Evolutionary conservation across 306 rosid genomes (phyloP).

Genomic region (Argentina anserina): DNA sequence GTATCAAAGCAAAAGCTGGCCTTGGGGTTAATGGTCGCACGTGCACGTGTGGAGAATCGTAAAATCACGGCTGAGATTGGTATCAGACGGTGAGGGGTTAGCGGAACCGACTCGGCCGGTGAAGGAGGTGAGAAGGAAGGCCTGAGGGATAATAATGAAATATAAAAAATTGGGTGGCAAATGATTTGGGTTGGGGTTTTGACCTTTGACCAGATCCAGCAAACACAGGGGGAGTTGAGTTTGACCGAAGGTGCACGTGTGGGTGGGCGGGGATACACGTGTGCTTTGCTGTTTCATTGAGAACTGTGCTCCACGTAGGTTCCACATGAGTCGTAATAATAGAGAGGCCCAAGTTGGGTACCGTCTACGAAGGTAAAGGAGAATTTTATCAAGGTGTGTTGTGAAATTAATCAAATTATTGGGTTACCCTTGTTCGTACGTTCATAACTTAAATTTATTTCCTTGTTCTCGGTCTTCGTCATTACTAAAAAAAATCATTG

Average conservation of each 20-base stretch:
- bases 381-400: background rate
- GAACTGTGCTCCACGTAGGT: conserved; percentile 60
- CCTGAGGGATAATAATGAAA: background rate
- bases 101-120: conserved; percentile 36
- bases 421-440: background rate
- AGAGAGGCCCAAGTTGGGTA: background rate
- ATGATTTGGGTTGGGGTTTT: conserved; percentile 31
- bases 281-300: conserved; percentile 68
- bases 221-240: conserved; percentile 32
- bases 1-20: conserved; percentile 27
- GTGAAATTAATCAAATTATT: background rate
- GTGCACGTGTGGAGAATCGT: conserved; percentile 54
- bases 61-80: conserved; percentile 11
- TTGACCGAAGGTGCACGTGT: conserved; percentile 67
- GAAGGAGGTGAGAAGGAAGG: conserved; percentile 29
- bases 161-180: background rate
- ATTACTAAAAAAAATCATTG: background rate
- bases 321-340: conserved; percentile 47
- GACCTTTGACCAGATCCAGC: conserved; percentile 62
- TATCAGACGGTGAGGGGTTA: conserved; percentile 16
- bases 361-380: background rate
- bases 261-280: conserved; percentile 54
- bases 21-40: conserved; percentile 17
- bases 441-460: background rate
- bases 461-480: background rate